Evolutionary conservation across 2,329 filamentous ascomycete genomes (phyloP).

Genomic region (Cladosporium sp.): DNA sequence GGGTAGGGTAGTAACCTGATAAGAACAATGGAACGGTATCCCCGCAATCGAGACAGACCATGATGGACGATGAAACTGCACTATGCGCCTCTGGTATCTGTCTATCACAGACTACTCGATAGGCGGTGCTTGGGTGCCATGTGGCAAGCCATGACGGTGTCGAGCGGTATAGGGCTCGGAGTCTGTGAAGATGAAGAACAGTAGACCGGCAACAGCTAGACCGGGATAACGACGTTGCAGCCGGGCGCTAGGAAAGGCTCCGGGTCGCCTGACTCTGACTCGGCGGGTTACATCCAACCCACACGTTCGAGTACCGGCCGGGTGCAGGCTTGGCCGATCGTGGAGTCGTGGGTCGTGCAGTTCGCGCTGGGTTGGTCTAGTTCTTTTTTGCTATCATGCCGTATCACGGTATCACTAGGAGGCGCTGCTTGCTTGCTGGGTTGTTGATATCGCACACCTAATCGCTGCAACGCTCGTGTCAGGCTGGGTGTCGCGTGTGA

Average conservation of each 20-base stretch:
- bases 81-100: slow-evolving; percentile 1
- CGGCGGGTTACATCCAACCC: slow-evolving; percentile 11
- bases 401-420: slow-evolving; percentile 8
- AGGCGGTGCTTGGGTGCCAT: slow-evolving; percentile 4
- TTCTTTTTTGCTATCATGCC: neutral
- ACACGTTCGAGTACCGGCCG: neutral
- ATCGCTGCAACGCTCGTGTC: slow-evolving; percentile 14
- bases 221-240: slow-evolving; percentile 12
- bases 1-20: slow-evolving; percentile 10
- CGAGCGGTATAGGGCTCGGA: neutral
- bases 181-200: neutral
- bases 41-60: slow-evolving; percentile 1
- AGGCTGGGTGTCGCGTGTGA: neutral
- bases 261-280: slow-evolving; percentile 9
- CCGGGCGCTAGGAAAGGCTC: neutral
- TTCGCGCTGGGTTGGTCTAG: neutral
- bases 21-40: neutral
- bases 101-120: neutral
- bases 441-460: slow-evolving; percentile 12
- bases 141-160: neutral
- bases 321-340: neutral
- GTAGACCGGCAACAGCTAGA: neutral
- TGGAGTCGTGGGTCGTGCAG: neutral
- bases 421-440: neutral
- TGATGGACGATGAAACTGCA: slow-evolving; percentile 8